phyloP scores from a whole-genome alignment of 139 green algal genomes.

The Pseudopediastrum boryanum region DNA sequence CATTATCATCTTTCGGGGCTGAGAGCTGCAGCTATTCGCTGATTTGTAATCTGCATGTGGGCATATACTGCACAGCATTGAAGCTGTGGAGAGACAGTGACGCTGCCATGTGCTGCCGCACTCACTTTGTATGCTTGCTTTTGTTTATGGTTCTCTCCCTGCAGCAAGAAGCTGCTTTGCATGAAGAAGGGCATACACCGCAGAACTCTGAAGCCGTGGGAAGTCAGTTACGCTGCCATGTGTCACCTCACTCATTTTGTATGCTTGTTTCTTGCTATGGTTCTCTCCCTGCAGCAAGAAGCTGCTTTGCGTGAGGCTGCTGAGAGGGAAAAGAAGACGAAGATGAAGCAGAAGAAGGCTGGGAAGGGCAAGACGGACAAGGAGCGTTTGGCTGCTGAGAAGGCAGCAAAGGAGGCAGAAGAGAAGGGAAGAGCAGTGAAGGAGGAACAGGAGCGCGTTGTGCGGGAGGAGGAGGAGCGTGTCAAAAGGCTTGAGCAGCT shows the following conservation, averaged over 20 bases:
- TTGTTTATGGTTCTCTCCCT: not conserved
- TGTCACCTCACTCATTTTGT: too few species aligned
- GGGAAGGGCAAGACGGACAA: constrained; percentile 67
- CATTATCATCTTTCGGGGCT: constrained; percentile 42
- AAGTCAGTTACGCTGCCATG: not conserved
- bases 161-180: too few species aligned
- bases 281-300: constrained; percentile 39
- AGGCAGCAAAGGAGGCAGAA: constrained; percentile 44
- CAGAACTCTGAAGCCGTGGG: too few species aligned
- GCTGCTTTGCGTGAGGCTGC: constrained; percentile 45
- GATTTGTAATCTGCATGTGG: too few species aligned
- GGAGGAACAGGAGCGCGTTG: constrained; percentile 24
- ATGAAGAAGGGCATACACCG: too few species aligned
- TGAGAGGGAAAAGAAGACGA: constrained; percentile 53
- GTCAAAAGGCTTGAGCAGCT: constrained; percentile 45
- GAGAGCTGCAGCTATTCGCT: too few species aligned
- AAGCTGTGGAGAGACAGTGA: too few species aligned
- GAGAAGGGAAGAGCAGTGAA: constrained; percentile 17
- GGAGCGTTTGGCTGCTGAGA: constrained; percentile 56
- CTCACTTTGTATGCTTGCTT: not conserved
- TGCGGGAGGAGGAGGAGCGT: constrained; percentile 45
- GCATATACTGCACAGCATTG: too few species aligned
- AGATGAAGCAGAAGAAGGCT: constrained; percentile 61
- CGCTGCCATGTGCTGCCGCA: not conserved
- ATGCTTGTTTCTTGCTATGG: not conserved